Conservation (phyloP, 352 stramenopile genomes). For the Phytopythium kandeliae region DNA sequence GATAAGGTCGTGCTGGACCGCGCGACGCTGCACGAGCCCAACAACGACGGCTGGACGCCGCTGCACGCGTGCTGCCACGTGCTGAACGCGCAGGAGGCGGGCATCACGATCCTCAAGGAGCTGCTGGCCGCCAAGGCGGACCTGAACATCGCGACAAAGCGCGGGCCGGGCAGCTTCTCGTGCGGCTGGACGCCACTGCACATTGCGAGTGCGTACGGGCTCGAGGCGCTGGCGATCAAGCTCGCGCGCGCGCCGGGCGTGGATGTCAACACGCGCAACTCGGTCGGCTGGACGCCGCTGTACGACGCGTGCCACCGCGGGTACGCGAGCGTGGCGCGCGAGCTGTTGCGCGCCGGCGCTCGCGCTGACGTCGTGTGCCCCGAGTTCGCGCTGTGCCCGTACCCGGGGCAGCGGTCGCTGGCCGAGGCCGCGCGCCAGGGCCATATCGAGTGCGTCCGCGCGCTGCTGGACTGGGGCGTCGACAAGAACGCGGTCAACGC, state of each 20-base stretch:
- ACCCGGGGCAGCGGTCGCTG: constrained; percentile 55
- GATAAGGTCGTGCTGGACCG: constrained; percentile 75
- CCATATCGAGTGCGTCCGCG: constrained; percentile 52
- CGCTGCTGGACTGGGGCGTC: constrained; percentile 73
- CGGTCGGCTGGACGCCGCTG: constrained; percentile 67
- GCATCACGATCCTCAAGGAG: constrained; percentile 66
- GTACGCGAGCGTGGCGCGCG: constrained; percentile 49
- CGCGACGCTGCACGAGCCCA: constrained; percentile 52
- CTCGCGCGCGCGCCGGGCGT: constrained; percentile 53
- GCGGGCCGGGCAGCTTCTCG: constrained; percentile 68
- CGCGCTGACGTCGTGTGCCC: constrained; percentile 62
- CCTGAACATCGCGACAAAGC: constrained; percentile 57
- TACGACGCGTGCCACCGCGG: constrained; percentile 76
- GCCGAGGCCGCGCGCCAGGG: constrained; percentile 70
- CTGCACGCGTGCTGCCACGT: constrained; percentile 74
- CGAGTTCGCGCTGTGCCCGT: constrained; percentile 76
- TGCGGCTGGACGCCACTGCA: constrained; percentile 75
- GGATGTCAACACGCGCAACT: constrained; percentile 66
- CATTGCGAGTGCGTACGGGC: constrained; percentile 71
- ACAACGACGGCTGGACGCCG: constrained; percentile 78
- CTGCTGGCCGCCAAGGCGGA: constrained; percentile 49
- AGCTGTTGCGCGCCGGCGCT: constrained; percentile 61
- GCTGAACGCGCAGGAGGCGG: constrained; percentile 61
- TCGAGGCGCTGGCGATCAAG: constrained; percentile 66
- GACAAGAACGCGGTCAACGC: constrained; percentile 74